A percentile compares a stretch with the other conserved stretches of the same genome.
Conservation (phyloP, 306 rosid species). For the Cotoneaster glaucophyllus region DNA sequence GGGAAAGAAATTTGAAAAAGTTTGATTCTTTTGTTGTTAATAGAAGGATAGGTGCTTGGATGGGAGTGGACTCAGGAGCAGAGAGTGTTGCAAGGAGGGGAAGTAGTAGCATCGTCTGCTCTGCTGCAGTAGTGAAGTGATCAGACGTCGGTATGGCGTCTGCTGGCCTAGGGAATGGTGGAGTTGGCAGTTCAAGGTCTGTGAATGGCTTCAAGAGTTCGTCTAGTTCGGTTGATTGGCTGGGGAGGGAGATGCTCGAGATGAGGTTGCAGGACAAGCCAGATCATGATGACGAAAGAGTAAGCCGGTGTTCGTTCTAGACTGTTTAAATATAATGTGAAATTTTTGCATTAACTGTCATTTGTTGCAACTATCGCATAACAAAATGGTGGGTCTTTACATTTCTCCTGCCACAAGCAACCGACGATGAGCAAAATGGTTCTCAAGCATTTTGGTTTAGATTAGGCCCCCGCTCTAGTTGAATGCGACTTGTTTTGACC, state of each 20-base stretch:
- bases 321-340: neutral
- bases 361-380: neutral
- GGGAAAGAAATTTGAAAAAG: neutral
- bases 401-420: neutral
- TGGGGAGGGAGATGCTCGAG: slow-evolving; percentile 97
- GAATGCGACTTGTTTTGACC: neutral
- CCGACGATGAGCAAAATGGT: neutral
- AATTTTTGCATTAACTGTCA: slow-evolving; percentile 4
- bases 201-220: slow-evolving; percentile 72
- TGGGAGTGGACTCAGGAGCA: slow-evolving; percentile 24
- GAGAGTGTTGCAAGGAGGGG: slow-evolving; percentile 11
- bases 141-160: slow-evolving; percentile 56
- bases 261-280: slow-evolving; percentile 67
- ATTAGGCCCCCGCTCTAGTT: neutral
- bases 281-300: slow-evolving; percentile 62
- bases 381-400: neutral
- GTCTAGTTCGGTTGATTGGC: slow-evolving; percentile 91
- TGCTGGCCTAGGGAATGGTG: slow-evolving; percentile 83
- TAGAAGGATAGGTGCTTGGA: slow-evolving; percentile 30
- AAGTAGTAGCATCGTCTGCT: slow-evolving; percentile 17
- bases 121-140: slow-evolving; percentile 12
- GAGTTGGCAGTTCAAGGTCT: slow-evolving; percentile 89
- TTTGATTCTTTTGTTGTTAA: slow-evolving; percentile 8
- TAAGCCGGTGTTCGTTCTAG: slow-evolving; percentile 19
- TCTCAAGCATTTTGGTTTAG: neutral